Evolutionary conservation across 177 flowering plant genomes (phyloP).

Genomic region (Tripterygium wilfordii): DNA sequence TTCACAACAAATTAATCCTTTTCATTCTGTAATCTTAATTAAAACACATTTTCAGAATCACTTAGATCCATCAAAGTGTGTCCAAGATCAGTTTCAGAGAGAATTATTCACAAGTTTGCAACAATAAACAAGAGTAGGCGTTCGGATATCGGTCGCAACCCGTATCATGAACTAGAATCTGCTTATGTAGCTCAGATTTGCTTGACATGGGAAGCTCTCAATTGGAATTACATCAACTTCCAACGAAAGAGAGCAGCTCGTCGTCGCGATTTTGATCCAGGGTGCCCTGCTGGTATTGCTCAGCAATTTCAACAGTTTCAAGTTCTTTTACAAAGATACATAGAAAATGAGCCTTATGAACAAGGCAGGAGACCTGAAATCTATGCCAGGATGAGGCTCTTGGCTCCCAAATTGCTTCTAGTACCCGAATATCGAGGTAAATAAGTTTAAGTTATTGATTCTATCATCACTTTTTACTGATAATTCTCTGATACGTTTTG

Average conservation of each 20-base stretch:
- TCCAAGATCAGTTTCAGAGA: slow-evolving; percentile 81
- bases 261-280: slow-evolving; percentile 37
- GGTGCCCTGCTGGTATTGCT: slow-evolving; percentile 66
- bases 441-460: no score
- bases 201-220: slow-evolving; percentile 93
- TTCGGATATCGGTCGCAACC: slow-evolving; percentile 29
- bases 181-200: slow-evolving; percentile 96
- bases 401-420: slow-evolving; percentile 77
- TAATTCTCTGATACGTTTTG: no score
- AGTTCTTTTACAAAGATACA: slow-evolving; percentile 72
- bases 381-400: slow-evolving; percentile 68
- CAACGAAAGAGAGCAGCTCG: slow-evolving; percentile 35
- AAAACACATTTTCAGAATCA: no score
- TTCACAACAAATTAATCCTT: no score
- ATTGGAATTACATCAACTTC: slow-evolving; percentile 83
- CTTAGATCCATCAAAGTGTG: slow-evolving; percentile 44
- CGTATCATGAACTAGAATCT: slow-evolving; percentile 75
- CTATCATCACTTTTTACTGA: no score
- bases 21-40: neutral
- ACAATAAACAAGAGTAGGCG: slow-evolving; percentile 32
- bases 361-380: slow-evolving; percentile 82
- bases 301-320: slow-evolving; percentile 92
- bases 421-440: slow-evolving; percentile 95
- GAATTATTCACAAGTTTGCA: slow-evolving; percentile 55
- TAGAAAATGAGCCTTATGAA: slow-evolving; percentile 91